Conservation (phyloP, 805 yeast species). For the Starmera caribaea region DNA sequence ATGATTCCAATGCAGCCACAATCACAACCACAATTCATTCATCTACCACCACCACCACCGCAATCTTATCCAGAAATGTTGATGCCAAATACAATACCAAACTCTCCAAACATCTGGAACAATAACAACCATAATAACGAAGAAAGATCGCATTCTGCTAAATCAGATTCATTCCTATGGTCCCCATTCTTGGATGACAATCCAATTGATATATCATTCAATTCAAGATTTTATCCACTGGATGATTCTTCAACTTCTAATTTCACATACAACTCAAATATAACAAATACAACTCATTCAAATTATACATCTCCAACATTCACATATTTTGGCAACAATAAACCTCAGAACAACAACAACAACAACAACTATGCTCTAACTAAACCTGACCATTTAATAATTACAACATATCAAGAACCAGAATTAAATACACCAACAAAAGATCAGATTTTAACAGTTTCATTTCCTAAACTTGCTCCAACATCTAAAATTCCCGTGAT, state of each 20-base stretch:
- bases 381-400: not conserved
- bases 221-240: not conserved
- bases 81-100: not conserved
- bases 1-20: not conserved
- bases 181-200: constrained; percentile 17
- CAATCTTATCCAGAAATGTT: not conserved
- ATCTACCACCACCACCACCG: not conserved
- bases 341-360: too few species aligned
- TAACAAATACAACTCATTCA: too few species aligned
- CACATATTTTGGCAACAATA: too few species aligned
- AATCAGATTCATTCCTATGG: constrained; percentile 18
- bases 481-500: not conserved
- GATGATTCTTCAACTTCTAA: too few species aligned
- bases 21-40: not conserved
- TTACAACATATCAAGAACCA: not conserved
- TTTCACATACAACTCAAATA: too few species aligned
- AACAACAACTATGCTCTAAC: too few species aligned
- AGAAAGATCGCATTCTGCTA: constrained; percentile 16
- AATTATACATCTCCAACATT: too few species aligned
- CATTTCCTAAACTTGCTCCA: not conserved
- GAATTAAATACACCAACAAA: not conserved
- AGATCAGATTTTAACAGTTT: too few species aligned
- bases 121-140: constrained; percentile 11
- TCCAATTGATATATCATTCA: constrained; percentile 10
- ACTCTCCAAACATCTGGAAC: constrained; percentile 13